Conservation (phyloP, 345 rosid species). For the Gossypium rotundifolium region DNA sequence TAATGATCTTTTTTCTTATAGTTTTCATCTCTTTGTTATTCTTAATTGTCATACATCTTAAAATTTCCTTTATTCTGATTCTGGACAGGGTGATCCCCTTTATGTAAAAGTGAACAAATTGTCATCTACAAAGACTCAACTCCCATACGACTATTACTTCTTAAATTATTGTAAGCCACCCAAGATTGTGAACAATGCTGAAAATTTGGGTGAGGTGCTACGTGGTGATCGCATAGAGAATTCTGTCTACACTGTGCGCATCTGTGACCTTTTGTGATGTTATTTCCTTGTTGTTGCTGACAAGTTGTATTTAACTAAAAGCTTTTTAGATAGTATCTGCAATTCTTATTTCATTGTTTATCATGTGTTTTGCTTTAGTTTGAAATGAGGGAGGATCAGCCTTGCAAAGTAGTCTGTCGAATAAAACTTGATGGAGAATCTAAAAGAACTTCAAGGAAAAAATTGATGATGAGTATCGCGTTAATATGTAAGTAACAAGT, state of each 20-base stretch:
- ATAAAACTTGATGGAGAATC: constrained; percentile 53
- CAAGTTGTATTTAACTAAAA: neutral
- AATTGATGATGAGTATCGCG: constrained; percentile 89
- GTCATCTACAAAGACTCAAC: constrained; percentile 92
- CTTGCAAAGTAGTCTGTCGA: constrained; percentile 73
- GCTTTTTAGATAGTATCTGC: neutral
- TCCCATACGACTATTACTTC: constrained; percentile 93
- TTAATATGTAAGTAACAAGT: constrained; percentile 64
- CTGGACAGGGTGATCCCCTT: constrained; percentile 72
- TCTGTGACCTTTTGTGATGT: neutral
- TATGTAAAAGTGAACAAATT: constrained; percentile 89
- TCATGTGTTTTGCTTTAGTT: constrained; percentile 39
- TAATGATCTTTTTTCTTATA: neutral
- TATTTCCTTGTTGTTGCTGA: constrained; percentile 6
- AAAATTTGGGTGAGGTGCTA: constrained; percentile 34
- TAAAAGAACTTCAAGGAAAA: constrained; percentile 85
- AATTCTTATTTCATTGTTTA: constrained; percentile 8
- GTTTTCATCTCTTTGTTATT: neutral
- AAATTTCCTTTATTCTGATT: constrained; percentile 24
- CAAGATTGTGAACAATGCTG: constrained; percentile 12
- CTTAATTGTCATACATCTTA: neutral
- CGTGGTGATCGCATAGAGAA: constrained; percentile 98
- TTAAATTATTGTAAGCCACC: constrained; percentile 41
- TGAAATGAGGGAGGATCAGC: constrained; percentile 79
- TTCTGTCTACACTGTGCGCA: constrained; percentile 69